Evolutionary conservation across 768 basidiomycete species (phyloP).

Genomic region (Coprinellus aureogranulatus): DNA sequence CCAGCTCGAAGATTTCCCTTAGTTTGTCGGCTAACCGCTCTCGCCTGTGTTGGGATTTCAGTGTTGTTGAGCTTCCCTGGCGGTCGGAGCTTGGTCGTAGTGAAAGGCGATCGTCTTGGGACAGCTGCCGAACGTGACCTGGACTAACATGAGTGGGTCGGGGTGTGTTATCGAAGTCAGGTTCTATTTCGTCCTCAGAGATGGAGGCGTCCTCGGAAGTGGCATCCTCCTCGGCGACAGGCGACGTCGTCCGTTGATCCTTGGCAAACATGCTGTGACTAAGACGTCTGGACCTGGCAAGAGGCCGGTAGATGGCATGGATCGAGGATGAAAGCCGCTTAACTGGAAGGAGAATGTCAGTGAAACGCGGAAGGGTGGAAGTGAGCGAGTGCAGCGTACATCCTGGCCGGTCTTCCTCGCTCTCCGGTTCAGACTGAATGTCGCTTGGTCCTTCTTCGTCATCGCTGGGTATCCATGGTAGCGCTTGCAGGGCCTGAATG

Average conservation of each 20-base stretch:
- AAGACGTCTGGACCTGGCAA: conserved; percentile 61
- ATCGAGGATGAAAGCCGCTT: conserved; percentile 76
- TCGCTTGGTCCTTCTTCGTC: conserved; percentile 58
- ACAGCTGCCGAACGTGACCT: conserved; percentile 11
- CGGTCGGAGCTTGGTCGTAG: conserved; percentile 32
- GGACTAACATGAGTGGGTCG: conserved; percentile 25
- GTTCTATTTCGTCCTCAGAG: conserved; percentile 52
- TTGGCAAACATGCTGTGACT: conserved; percentile 20
- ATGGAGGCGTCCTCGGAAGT: conserved; percentile 22
- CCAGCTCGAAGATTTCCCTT: conserved; percentile 81
- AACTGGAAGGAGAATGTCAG: conserved; percentile 23
- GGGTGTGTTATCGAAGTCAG: conserved; percentile 56
- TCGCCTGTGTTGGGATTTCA: conserved; percentile 59
- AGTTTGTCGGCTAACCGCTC: conserved; percentile 82
- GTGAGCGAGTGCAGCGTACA: conserved; percentile 19
- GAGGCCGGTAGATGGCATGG: conserved; percentile 80
- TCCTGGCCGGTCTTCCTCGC: conserved; percentile 60
- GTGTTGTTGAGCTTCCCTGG: conserved; percentile 69
- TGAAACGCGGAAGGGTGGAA: background rate
- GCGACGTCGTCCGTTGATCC: conserved; percentile 15
- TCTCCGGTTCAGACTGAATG: conserved; percentile 50
- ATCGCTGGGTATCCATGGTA: conserved; percentile 75
- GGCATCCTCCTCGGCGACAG: conserved; percentile 32
- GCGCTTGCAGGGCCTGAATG: conserved; percentile 83
- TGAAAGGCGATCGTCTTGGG: conserved; percentile 2